Evolutionary conservation across 2,329 filamentous ascomycete genomes (phyloP).

Genomic region (Pezicula rhizophila): DNA sequence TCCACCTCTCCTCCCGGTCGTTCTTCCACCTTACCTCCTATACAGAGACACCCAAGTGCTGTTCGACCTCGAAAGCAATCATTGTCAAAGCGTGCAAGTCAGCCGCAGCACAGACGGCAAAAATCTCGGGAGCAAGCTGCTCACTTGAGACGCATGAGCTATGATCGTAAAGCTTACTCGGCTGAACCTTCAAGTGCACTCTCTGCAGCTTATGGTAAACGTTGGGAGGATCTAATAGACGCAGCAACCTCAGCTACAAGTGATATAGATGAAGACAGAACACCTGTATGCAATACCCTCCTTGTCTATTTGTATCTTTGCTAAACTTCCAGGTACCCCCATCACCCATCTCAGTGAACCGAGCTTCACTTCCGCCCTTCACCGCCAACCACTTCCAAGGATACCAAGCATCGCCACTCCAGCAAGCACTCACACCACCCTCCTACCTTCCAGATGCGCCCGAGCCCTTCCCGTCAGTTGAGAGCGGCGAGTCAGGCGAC

Average conservation of each 20-base stretch:
- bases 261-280: conserved; percentile 84
- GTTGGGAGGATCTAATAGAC: conserved; percentile 95
- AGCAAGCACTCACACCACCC: conserved; percentile 84
- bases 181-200: conserved; percentile 64
- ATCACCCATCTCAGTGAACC: conserved; percentile 58
- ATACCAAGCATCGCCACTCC: conserved; percentile 85
- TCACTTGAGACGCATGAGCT: conserved; percentile 58
- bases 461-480: conserved; percentile 85
- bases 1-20: conserved; percentile 77
- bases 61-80: conserved; percentile 79
- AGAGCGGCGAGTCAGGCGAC: conserved; percentile 67
- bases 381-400: conserved; percentile 54
- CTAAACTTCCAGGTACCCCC: conserved; percentile 49
- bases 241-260: conserved; percentile 89
- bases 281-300: conserved; percentile 59
- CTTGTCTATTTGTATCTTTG: background rate
- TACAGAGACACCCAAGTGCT: conserved; percentile 67
- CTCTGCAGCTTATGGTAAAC: conserved; percentile 64
- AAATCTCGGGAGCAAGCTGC: conserved; percentile 64
- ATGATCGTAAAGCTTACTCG: conserved; percentile 77
- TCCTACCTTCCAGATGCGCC: conserved; percentile 57
- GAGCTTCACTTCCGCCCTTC: conserved; percentile 56
- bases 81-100: conserved; percentile 70
- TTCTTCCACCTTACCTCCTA: conserved; percentile 80
- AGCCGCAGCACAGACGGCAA: conserved; percentile 73